Conservation (phyloP, 2,329 filamentous ascomycete genomes). For the Epichloe sp. region DNA sequence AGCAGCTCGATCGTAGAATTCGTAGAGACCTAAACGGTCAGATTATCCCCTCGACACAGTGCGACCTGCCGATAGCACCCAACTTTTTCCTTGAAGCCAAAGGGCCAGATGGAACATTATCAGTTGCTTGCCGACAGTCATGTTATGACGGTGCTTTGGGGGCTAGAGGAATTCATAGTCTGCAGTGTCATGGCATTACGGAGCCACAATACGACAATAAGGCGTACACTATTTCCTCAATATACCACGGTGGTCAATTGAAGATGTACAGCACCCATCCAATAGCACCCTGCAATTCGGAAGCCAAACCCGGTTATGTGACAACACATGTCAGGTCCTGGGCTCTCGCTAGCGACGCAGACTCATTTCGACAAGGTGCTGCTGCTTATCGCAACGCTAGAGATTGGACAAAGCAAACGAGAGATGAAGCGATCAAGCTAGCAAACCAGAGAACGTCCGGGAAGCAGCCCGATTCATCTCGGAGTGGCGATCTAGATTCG, state of each 20-base stretch:
- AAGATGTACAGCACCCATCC: too few species aligned
- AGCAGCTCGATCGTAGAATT: slow-evolving; percentile 16
- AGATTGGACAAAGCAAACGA: too few species aligned
- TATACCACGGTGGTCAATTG: not conserved
- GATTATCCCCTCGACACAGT: slow-evolving; percentile 21
- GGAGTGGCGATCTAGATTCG: too few species aligned
- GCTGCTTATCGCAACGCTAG: too few species aligned
- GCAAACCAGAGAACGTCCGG: too few species aligned
- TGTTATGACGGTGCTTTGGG: not conserved
- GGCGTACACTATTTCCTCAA: not conserved
- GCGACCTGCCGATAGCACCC: slow-evolving; percentile 18
- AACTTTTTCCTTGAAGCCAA: slow-evolving; percentile 29
- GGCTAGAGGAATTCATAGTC: not conserved
- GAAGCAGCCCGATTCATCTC: too few species aligned
- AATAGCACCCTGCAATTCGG: too few species aligned
- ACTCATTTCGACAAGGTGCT: too few species aligned
- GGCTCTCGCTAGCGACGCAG: too few species aligned
- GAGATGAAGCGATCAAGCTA: too few species aligned
- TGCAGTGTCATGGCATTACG: not conserved
- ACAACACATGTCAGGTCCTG: too few species aligned
- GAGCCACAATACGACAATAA: not conserved
- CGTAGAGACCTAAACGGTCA: slow-evolving; percentile 7
- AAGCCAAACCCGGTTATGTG: too few species aligned
- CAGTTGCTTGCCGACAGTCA: slow-evolving; percentile 4
- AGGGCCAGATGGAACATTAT: slow-evolving; percentile 16